A percentile compares a stretch with the other conserved stretches of the same genome.
These are phyloP conservation scores for Fragilaria crotonensis DNA, from an alignment of 108 stramenopile genomes.

Conservation along the genomic window DNA sequence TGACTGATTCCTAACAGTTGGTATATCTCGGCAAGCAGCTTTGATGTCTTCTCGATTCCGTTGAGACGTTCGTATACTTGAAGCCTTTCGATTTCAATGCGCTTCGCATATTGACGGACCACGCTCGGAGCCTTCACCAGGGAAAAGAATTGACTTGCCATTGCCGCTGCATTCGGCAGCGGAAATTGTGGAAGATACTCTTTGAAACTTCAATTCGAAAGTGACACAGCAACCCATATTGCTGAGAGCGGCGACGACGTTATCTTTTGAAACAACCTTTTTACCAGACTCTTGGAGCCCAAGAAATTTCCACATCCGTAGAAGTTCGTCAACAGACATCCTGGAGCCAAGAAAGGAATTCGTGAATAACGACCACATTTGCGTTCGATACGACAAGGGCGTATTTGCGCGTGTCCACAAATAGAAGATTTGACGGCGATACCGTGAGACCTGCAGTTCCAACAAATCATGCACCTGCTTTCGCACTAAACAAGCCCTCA, in stretches of 20 bases:
- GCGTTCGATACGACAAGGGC: slow-evolving; percentile 31
- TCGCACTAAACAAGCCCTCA: slow-evolving; percentile 29
- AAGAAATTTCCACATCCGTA: slow-evolving; percentile 23
- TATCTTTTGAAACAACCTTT: background rate
- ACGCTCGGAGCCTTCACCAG: no score
- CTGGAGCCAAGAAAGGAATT: slow-evolving; percentile 16
- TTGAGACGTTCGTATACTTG: slow-evolving; percentile 39
- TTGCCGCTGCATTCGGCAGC: no score
- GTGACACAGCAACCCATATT: background rate
- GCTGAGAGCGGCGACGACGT: background rate
- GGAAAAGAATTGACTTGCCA: no score
- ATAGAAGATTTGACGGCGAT: slow-evolving; percentile 25
- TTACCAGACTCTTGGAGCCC: background rate
- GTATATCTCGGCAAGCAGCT: slow-evolving; percentile 8
- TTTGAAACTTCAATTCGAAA: slow-evolving; percentile 2
- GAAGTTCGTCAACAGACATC: slow-evolving; percentile 28
- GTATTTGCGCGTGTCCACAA: slow-evolving; percentile 33
- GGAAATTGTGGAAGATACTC: no score
- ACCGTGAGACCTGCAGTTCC: slow-evolving; percentile 10
- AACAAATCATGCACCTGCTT: slow-evolving; percentile 6
- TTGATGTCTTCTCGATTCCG: slow-evolving; percentile 2
- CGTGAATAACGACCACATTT: slow-evolving; percentile 23
- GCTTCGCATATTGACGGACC: background rate
- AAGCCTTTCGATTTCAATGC: slow-evolving; percentile 27
- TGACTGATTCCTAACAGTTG: slow-evolving; percentile 17